Base-by-base conservation (phyloP, 148 eudicot genomes). In the Camellia lanceoleosa region DNA sequence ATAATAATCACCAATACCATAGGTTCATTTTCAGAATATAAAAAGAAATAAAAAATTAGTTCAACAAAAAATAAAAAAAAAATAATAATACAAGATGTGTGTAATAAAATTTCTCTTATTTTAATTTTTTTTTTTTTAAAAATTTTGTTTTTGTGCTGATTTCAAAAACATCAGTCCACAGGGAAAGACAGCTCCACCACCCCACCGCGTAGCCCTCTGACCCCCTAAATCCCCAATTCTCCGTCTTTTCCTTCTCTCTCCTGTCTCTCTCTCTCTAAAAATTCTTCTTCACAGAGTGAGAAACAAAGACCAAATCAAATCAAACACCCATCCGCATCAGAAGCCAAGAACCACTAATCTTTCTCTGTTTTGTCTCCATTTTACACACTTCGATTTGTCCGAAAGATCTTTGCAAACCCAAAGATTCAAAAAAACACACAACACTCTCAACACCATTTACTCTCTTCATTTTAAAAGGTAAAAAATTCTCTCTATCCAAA, bases 181-280 rank as follows among this genome's bases (percentile, higher is more conserved):
- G 13, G 13, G 5, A 10, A 55, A 54, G 49, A 73, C 76, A 56
- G 63, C 64, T 8, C 8, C 3, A 3, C 5, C 12, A 52, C n/a
- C n/a, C n/a, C n/a, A n/a, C 44, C 75, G 60, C 75, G 60, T 52
- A 10, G 20, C 43, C 63, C 59, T 38, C 63, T 4, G 38, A 54
- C 60, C 78, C 68, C 68, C 55, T 44, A 47, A 46, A 44, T 76
- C 8, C 79, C 78, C 19, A 11, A 62, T 6, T 76, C 38, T 76
- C 70, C 70, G 70, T 20, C 64, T 41, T 54, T 6, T 74, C 79
- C n/a, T 20, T 20, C 70, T 46, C 70, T 63, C 79, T 15, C 79
- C 59, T 63, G 69, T 15, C 79, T 56, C 63, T 73, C n/a, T n/a
- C 62, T 72, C 75, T n/a, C 41, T 19, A 9, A 15, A n/a, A 10